Evolutionary conservation across 306 rosid species (phyloP).

Genomic region (Arachis stenosperma): DNA sequence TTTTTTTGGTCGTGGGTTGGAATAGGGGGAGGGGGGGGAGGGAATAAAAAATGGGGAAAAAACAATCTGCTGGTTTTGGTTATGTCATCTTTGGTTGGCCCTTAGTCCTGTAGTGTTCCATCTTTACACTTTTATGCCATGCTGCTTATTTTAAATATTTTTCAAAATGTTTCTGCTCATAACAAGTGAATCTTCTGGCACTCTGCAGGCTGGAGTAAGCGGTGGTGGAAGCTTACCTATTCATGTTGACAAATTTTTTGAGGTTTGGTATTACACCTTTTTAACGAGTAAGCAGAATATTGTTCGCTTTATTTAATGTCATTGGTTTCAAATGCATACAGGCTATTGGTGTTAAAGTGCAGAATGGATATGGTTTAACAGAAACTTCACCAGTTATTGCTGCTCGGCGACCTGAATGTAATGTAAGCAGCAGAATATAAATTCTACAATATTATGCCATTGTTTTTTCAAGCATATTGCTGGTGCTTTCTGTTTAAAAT

Average conservation of each 20-base stretch:
- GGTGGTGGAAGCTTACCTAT: slow-evolving; percentile 92
- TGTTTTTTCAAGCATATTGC: background rate
- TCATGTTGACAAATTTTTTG: slow-evolving; percentile 83
- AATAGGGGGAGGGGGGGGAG: too few species aligned
- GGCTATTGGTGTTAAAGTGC: slow-evolving; percentile 87
- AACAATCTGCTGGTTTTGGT: background rate
- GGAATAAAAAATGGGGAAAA: background rate
- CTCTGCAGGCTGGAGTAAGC: slow-evolving; percentile 86
- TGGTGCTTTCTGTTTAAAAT: slow-evolving; percentile 15
- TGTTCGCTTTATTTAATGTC: slow-evolving; percentile 19
- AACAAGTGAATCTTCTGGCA: slow-evolving; percentile 41
- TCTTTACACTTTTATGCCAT: background rate
- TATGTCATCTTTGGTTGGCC: background rate
- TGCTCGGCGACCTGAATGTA: slow-evolving; percentile 72
- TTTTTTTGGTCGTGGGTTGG: too few species aligned
- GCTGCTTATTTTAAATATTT: slow-evolving; percentile 6
- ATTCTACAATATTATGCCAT: slow-evolving; percentile 18
- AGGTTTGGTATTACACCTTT: slow-evolving; percentile 56
- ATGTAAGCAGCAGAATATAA: slow-evolving; percentile 58
- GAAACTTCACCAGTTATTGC: slow-evolving; percentile 87
- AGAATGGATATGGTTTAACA: slow-evolving; percentile 95
- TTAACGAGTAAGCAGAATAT: slow-evolving; percentile 10
- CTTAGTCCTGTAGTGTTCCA: background rate
- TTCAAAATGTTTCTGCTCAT: slow-evolving; percentile 38
- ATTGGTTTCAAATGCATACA: slow-evolving; percentile 37